phyloP scores from a whole-genome alignment of 1,284 basidiomycete genomes.

The Puccinia hordei region DNA sequence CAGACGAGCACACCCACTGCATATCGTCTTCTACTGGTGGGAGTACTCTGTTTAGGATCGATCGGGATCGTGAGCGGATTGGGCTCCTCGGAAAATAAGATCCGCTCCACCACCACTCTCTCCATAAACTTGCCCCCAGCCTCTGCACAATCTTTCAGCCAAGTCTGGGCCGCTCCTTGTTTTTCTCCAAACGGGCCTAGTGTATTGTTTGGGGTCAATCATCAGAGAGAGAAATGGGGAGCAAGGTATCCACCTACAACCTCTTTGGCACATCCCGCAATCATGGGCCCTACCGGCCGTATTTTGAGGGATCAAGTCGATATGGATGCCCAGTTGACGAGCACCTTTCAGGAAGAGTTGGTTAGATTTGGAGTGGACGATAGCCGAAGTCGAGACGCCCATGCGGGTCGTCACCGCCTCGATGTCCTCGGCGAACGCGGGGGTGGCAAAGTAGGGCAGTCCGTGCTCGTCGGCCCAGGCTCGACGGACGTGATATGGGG shows the following conservation, averaged over 20 bases:
- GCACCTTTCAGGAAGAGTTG: slow-evolving; percentile 58
- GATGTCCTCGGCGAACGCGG: slow-evolving; percentile 57
- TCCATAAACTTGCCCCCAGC: slow-evolving; percentile 59
- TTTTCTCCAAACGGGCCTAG: slow-evolving; percentile 57
- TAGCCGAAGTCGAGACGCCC: slow-evolving; percentile 57
- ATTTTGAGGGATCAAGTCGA: slow-evolving; percentile 60
- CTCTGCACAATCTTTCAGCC: slow-evolving; percentile 60
- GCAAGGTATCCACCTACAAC: slow-evolving; percentile 57
- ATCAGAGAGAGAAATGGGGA: slow-evolving; percentile 34
- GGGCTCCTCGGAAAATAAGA: slow-evolving; percentile 57
- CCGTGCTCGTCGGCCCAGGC: slow-evolving; percentile 60
- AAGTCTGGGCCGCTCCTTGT: slow-evolving; percentile 59
- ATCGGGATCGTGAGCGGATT: not conserved
- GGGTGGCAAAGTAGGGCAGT: slow-evolving; percentile 57
- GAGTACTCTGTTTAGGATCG: slow-evolving; percentile 2
- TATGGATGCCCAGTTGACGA: slow-evolving; percentile 58
- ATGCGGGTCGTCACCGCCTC: slow-evolving; percentile 58
- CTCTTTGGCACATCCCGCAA: slow-evolving; percentile 61
- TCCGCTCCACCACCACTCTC: slow-evolving; percentile 59
- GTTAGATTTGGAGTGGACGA: slow-evolving; percentile 58
- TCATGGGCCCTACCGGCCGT: slow-evolving; percentile 60
- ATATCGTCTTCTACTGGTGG: slow-evolving; percentile 29
- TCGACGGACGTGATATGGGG: slow-evolving; percentile 60
- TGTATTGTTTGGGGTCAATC: too few species aligned
- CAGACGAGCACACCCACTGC: slow-evolving; percentile 55